Evolutionary conservation across 2,329 filamentous ascomycete genomes (phyloP).

Genomic region (Neodidymelliopsis sp.): DNA sequence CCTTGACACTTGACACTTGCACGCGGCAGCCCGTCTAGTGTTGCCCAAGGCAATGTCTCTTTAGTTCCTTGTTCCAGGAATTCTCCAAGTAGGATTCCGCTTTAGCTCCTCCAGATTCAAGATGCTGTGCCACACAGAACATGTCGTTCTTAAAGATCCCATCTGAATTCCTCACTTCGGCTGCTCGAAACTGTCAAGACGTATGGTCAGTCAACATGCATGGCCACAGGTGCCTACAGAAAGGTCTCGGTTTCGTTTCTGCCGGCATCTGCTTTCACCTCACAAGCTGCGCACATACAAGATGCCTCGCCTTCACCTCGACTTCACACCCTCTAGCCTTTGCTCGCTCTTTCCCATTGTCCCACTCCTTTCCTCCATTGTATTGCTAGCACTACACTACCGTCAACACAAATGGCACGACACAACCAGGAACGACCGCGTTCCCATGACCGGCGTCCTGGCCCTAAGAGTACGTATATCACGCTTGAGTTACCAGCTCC

Average conservation of each 20-base stretch:
- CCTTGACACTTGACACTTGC: too few species aligned
- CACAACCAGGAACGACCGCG: not conserved
- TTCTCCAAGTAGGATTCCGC: too few species aligned
- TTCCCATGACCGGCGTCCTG: constrained; percentile 2
- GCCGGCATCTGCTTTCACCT: constrained; percentile 5
- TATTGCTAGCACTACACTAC: not conserved
- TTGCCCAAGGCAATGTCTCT: too few species aligned
- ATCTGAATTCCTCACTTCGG: too few species aligned
- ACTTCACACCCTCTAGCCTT: not conserved
- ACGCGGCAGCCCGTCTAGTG: too few species aligned
- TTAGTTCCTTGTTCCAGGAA: too few species aligned
- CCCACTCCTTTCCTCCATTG: not conserved
- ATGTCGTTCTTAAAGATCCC: too few species aligned
- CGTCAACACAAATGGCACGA: not conserved
- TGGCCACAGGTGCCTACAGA: not conserved
- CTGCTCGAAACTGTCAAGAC: too few species aligned
- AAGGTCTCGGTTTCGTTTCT: not conserved
- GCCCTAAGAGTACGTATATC: not conserved
- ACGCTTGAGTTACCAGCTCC: not conserved
- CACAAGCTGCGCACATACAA: not conserved
- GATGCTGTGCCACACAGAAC: too few species aligned
- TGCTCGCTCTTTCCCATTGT: not conserved
- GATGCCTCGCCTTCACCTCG: constrained; percentile 1
- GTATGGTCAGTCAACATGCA: not conserved
- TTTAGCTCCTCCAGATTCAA: too few species aligned